Base-by-base conservation (phyloP, 164 flowering plant genomes). In the Amborella trichopoda region DNA sequence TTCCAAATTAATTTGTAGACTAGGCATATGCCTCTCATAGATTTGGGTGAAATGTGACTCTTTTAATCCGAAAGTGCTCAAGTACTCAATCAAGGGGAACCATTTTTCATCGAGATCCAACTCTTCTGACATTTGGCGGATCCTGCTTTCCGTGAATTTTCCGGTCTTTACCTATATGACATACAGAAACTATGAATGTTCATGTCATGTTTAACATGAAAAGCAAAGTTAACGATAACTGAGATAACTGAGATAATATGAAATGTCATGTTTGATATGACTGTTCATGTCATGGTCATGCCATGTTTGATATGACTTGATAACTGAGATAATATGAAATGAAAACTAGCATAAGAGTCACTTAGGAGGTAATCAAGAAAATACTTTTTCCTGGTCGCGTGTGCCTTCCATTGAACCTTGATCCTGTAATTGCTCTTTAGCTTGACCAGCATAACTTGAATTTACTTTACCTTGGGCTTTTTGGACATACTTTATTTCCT, bases 21-120 rank as follows among this genome's bases (percentile, higher is more conserved):
- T 75, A 44, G 86, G 77, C 88, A 79, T 83, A 64, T 86, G 94
- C 53, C 94, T 74, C 69, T 73, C 82, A 56, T 81, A 81, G 69
- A 90, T 90, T 67, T 83, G 91, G 40, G 75, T 47, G 42, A 90
- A 80, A 54, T 90, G 84, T 19, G 94, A 73, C 24, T 86, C 91
- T 57, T 76, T 75, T 20, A 90, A 76, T 26, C 91, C 95, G 60
- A 76, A 83, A 6, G 83, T 81, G 68, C 79, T 68, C 49, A 90
- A 63, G 55, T 90, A 86, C 68, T 90, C 91, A 62, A 90, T 75
- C 62, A 90, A 88, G 9, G 95, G 95, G 26, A 83, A 37, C 76
- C 82, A 83, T 66, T 71, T 81, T 57, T 70, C 71, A 62, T 83
- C 95, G 59, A 85, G 43, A 49, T 75, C 78, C 48, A 86, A 54